Evolutionary conservation across 371 early-diverging fungal genomes (phyloP), one percentile per base, ranked within the genome.

Genomic region (Cokeromyces recurvatus): DNA sequence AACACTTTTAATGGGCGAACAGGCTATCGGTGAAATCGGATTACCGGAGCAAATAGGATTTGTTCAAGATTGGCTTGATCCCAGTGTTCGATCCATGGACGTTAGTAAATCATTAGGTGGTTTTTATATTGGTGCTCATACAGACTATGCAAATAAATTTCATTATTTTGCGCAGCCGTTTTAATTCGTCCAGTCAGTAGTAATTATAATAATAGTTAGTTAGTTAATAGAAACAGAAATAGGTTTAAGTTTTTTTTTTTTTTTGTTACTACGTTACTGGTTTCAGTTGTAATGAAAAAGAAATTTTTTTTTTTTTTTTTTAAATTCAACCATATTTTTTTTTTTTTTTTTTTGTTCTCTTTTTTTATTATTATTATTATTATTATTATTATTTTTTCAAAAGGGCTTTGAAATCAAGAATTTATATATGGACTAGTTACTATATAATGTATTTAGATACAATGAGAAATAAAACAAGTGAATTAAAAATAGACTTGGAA

Each of bases 1-100:
- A 17, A 51, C 56, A 0, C 17, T 74, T n/a, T 43, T 69, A 4
- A 59, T 25, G 31, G 74, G 74, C 3, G 54, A 59, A 1, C 70
- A 67, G 43, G 61, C 68, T 1, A 38, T 74, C 7, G 74, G 74
- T n/a, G 74, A 74, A 43, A 61, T 69, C 11, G 74, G 74, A 1
- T 39, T 74, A 14, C 57, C 63, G 1, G 35, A 25, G 3, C 23
- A 43, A 11, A 38, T 53, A 12, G 54, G 50, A 12, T 41, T 32
- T 10, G 45, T 53, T 2, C 44, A 42, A 16, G 35, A 55, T 5
- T 57, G 55, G 51, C 29, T 67, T 15, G 61, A 67, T 45, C 48
- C 63, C 2, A 54, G 55, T 10, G 70, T 74, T 10, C 37, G 19
- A n/a, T 21, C 53, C 2, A 40, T 74, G 5, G 66, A 74, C 46